Evolutionary conservation across 352 stramenopile species (phyloP), one percentile per base, ranked within the genome.

Genomic region (Globisporangium echinulatum): DNA sequence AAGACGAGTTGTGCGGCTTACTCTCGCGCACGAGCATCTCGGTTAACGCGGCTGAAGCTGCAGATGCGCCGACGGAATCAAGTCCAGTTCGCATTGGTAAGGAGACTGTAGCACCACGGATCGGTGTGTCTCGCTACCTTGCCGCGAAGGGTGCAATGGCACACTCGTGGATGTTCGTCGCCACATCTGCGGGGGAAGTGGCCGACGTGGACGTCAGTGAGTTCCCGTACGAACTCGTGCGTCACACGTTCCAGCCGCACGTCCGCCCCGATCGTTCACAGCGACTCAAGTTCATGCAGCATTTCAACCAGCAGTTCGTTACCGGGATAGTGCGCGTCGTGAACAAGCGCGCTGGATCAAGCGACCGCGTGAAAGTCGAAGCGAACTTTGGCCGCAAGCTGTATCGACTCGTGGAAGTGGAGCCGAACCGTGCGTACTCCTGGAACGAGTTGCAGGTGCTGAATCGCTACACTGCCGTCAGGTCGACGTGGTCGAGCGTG

Each of bases 401-500:
- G 3, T 57, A 49, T 38, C 5, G 13, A 7, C 52, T 49, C 52
- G 40, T 47, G 10, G 52, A 56, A 14, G 37, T 56, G 8, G 37
- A 49, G 10, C 52, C 52, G 5, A 5, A 49, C 7, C 39, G 8
- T 13, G 52, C 33, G 39, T 57, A 57, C 52, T 19, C 7, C 9
- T 48, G 38, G 52, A 42, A 38, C 5, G 52, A 57, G 13, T 19
- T 49, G 38, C 37, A 42, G 25, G 39, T 4, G 17, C 48, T 19
- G 17, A 49, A 57, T 19, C 11, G 39, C 3, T 57, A 49, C 38
- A 49, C 52, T 17, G 8, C 38, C 15, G 52, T 57, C 37, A 57
- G 49, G n/a, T 49, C 37, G 14, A 57, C 38, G n/a, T 57, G 52
- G 52, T 49, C 52, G 52, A 57, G 49, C 52, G 52, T 57, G 7